A percentile compares a stretch with the other conserved stretches of the same genome.
Conservation (phyloP, 495 filamentous ascomycete genomes). For the Amniculicola lignicola region DNA sequence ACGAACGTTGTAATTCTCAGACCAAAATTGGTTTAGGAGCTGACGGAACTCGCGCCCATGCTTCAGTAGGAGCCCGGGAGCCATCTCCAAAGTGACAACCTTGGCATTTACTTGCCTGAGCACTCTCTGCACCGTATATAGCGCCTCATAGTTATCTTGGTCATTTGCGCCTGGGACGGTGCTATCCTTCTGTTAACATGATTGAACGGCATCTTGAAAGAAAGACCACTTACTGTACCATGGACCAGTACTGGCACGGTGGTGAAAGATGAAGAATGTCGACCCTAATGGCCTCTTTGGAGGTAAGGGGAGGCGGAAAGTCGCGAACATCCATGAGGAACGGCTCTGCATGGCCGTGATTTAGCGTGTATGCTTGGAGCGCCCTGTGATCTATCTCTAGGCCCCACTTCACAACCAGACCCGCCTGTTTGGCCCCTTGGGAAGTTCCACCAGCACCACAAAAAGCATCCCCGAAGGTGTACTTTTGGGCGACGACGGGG, state of each 20-base stretch:
- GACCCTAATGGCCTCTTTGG: slow-evolving; percentile 38
- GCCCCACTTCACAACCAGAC: slow-evolving; percentile 56
- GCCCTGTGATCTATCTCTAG: slow-evolving; percentile 61
- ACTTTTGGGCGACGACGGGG: too few species aligned
- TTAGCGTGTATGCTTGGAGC: slow-evolving; percentile 54
- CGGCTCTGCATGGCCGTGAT: slow-evolving; percentile 50
- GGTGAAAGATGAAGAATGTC: slow-evolving; percentile 80
- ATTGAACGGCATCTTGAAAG: slow-evolving; percentile 35
- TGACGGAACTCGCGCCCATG: slow-evolving; percentile 48
- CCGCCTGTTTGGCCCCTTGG: slow-evolving; percentile 62
- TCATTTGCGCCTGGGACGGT: slow-evolving; percentile 45
- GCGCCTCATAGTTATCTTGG: slow-evolving; percentile 58
- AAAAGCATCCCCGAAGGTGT: slow-evolving; percentile 69
- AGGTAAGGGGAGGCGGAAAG: slow-evolving; percentile 40
- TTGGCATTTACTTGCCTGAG: slow-evolving; percentile 62
- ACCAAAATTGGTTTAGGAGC: slow-evolving; percentile 62
- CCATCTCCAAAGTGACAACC: slow-evolving; percentile 81
- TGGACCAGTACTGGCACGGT: slow-evolving; percentile 80
- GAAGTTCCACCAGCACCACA: slow-evolving; percentile 77
- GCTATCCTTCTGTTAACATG: slow-evolving; percentile 3
- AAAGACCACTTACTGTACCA: slow-evolving; percentile 60
- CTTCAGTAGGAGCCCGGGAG: slow-evolving; percentile 55
- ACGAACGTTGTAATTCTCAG: slow-evolving; percentile 65
- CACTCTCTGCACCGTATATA: slow-evolving; percentile 62
- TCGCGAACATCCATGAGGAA: slow-evolving; percentile 49